Percentiles rank a stretch among this genome's conserved stretches.
phyloP scores from a whole-genome alignment of 192 early-diverging fungal genomes.

The Helicostylum pulchrum region DNA sequence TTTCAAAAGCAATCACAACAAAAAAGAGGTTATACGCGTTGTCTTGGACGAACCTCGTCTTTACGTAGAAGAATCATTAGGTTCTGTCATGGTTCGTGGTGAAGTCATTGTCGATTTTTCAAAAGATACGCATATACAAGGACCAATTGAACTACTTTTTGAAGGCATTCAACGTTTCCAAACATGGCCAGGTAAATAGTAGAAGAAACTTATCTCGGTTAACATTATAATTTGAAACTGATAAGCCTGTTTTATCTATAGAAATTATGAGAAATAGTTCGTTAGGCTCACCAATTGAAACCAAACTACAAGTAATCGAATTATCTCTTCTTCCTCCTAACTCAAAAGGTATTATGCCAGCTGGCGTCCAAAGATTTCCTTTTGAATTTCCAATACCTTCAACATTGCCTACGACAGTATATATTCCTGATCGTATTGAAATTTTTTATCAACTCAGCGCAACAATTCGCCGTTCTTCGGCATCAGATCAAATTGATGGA shows the following conservation, averaged over 20 bases:
- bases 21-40: conserved; percentile 13
- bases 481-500: neutral
- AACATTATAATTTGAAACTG: neutral
- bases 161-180: conserved; percentile 24
- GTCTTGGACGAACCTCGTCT: conserved; percentile 21
- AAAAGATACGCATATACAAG: conserved; percentile 18
- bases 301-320: conserved; percentile 24
- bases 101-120: conserved; percentile 25
- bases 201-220: neutral
- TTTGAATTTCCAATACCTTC: conserved; percentile 35
- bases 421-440: conserved; percentile 11
- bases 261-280: conserved; percentile 5
- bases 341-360: conserved; percentile 14
- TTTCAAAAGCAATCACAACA: neutral
- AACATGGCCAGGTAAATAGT: conserved; percentile 20
- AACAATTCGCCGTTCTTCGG: neutral
- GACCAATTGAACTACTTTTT: conserved; percentile 27
- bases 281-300: conserved; percentile 11
- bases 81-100: conserved; percentile 27
- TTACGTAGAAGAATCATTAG: conserved; percentile 20
- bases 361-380: conserved; percentile 27
- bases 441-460: conserved; percentile 31
- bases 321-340: conserved; percentile 31
- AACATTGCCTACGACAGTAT: conserved; percentile 20
- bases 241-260: neutral